A percentile compares a stretch with the other conserved stretches of the same genome.
Evolutionary conservation across 192 early-diverging fungal species (phyloP).

Genomic region (Coemansia nantahalensis): DNA sequence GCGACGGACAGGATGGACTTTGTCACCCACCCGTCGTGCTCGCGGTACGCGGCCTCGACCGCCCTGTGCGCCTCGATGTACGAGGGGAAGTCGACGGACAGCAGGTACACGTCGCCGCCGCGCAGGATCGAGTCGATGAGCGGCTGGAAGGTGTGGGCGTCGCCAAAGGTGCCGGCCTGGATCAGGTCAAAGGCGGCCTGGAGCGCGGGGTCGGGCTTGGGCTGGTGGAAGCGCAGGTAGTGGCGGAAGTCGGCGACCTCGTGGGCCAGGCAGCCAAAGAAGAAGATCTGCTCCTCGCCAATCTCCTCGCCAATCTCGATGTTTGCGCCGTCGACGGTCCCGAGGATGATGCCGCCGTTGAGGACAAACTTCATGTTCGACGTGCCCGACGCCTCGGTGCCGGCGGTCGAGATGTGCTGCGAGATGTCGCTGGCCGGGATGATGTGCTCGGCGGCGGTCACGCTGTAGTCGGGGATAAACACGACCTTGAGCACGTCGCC

Average conservation of each 20-base stretch:
- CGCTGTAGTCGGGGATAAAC: conserved; percentile 98
- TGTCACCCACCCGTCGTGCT: conserved; percentile 81
- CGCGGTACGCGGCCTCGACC: conserved; percentile 84
- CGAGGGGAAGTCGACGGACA: conserved; percentile 76
- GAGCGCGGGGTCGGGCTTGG: conserved; percentile 75
- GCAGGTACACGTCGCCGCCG: conserved; percentile 75
- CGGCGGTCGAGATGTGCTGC: conserved; percentile 99
- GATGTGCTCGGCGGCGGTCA: conserved; percentile 93
- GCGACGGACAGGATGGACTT: conserved; percentile 88
- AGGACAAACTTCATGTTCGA: conserved; percentile 99
- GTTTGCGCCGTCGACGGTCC: conserved; percentile 97
- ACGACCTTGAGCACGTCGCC: conserved; percentile 89
- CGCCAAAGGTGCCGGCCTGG: conserved; percentile 79
- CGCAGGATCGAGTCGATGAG: conserved; percentile 76
- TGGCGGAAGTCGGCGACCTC: conserved; percentile 95
- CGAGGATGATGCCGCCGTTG: conserved; percentile 97
- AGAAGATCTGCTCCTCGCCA: conserved; percentile 96
- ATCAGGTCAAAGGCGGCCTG: conserved; percentile 80
- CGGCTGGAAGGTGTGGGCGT: conserved; percentile 71
- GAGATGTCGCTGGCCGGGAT: conserved; percentile 98
- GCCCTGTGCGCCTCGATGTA: conserved; percentile 71
- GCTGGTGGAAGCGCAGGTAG: conserved; percentile 77
- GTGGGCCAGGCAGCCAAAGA: conserved; percentile 90
- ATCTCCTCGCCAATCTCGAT: conserved; percentile 98
- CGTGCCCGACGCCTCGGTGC: conserved; percentile 98